phyloP scores from a whole-genome alignment of 2,329 filamentous ascomycete genomes.

The Conoideocrella luteorostrata region DNA sequence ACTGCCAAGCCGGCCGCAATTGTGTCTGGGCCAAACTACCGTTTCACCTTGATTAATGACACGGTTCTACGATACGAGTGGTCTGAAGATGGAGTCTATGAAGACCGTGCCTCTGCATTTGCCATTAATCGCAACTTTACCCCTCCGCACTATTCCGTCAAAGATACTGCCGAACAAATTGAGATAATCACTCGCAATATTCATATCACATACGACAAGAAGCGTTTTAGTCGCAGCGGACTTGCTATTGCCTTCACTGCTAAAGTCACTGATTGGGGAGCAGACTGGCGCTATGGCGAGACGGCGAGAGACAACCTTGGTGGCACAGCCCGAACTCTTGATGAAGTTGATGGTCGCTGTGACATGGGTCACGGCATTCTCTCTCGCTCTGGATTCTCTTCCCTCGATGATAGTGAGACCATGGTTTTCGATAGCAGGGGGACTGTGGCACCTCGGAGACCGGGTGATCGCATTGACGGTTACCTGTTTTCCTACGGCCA shows the following conservation, averaged over 20 bases:
- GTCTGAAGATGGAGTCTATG: conserved; percentile 51
- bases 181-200: conserved; percentile 50
- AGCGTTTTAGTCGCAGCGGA: conserved; percentile 44
- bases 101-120: conserved; percentile 56
- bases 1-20: conserved; percentile 5
- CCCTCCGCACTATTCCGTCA: conserved; percentile 37
- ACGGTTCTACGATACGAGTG: conserved; percentile 55
- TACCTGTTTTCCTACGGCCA: conserved; percentile 55
- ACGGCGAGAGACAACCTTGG: conserved; percentile 29
- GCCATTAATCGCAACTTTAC: conserved; percentile 42
- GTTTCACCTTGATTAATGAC: conserved; percentile 53
- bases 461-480: conserved; percentile 43
- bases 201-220: conserved; percentile 53
- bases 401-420: conserved; percentile 46
- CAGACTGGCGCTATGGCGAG: conserved; percentile 43
- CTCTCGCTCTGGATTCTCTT: conserved; percentile 42
- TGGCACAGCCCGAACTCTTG: conserved; percentile 49
- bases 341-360: conserved; percentile 43
- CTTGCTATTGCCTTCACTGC: conserved; percentile 39
- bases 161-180: conserved; percentile 38
- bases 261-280: conserved; percentile 18
- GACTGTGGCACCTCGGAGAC: conserved; percentile 41
- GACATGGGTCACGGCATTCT: conserved; percentile 44
- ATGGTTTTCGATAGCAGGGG: conserved; percentile 51
- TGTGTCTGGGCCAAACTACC: conserved; percentile 32